phyloP scores from a whole-genome alignment of 352 stramenopile species.

The Pythium utonaiense region DNA sequence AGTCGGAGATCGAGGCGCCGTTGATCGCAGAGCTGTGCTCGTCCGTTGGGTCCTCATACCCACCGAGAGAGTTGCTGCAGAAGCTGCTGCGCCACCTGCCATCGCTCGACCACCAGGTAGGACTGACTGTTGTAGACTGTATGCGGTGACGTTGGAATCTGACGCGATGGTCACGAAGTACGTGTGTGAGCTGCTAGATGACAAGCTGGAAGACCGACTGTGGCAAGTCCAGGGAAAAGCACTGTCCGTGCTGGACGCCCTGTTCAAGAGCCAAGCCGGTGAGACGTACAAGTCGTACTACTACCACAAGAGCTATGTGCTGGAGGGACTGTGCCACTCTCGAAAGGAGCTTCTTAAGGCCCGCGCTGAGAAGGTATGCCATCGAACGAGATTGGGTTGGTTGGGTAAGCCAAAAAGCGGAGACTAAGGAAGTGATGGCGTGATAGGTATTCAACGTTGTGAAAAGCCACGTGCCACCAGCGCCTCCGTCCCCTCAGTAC shows the following conservation, averaged over 20 bases:
- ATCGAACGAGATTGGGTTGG: background rate
- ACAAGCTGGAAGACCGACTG: conserved; percentile 77
- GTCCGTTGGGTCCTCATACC: conserved; percentile 76
- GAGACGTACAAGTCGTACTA: conserved; percentile 76
- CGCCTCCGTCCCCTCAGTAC: conserved; percentile 7
- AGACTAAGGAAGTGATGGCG: background rate
- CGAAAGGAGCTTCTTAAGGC: conserved; percentile 74
- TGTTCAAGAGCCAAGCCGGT: conserved; percentile 53
- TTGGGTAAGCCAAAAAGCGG: no score
- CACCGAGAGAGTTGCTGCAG: conserved; percentile 69
- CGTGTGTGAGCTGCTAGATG: conserved; percentile 77
- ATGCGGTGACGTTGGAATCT: background rate
- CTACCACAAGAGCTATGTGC: conserved; percentile 34
- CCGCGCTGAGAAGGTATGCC: conserved; percentile 66
- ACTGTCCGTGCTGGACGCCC: conserved; percentile 63
- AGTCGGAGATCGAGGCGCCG: conserved; percentile 61
- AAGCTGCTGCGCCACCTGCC: conserved; percentile 72
- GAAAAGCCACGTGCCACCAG: conserved; percentile 26
- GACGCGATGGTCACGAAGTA: conserved; percentile 38
- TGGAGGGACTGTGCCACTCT: conserved; percentile 56
- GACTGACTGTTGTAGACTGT: background rate
- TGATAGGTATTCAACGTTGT: conserved; percentile 31
- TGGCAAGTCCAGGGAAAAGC: conserved; percentile 85
- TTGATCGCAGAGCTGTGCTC: conserved; percentile 78
- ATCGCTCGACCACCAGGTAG: conserved; percentile 66